Conservation (phyloP, 805 yeast genomes). For the Scheffersomyces amazonensis region DNA sequence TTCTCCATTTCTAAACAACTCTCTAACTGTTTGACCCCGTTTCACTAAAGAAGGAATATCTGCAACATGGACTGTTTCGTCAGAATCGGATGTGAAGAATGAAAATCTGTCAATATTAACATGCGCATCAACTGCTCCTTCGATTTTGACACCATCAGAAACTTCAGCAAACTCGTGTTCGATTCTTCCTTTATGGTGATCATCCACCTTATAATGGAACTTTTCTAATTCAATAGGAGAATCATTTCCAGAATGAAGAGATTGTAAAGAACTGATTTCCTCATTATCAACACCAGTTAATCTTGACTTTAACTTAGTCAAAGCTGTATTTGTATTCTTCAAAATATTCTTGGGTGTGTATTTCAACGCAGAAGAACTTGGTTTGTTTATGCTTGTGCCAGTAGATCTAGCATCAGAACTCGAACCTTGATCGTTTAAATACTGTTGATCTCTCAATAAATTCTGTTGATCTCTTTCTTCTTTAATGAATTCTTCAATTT, state of each 20-base stretch:
- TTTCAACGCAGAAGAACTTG: conserved; percentile 48
- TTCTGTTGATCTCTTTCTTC: conserved; percentile 52
- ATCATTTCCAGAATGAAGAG: not conserved
- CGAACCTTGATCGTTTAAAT: conserved; percentile 18
- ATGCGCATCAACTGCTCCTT: conserved; percentile 25
- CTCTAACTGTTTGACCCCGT: conserved; percentile 62
- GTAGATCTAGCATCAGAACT: conserved; percentile 8
- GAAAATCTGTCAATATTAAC: conserved; percentile 60
- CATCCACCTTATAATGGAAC: conserved; percentile 9
- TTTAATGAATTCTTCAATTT: conserved; percentile 75
- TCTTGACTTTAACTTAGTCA: conserved; percentile 6
- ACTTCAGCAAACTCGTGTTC: conserved; percentile 6
- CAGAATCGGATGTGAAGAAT: conserved; percentile 76
- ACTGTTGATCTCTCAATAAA: conserved; percentile 21
- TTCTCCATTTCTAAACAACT: conserved; percentile 65
- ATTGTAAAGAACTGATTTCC: conserved; percentile 1
- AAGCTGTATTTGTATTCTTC: conserved; percentile 5
- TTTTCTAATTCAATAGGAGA: conserved; percentile 4
- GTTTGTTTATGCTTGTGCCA: conserved; percentile 31
- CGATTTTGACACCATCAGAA: conserved; percentile 39
- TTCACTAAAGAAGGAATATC: conserved; percentile 74
- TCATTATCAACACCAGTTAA: conserved; percentile 1
- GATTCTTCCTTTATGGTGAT: not conserved
- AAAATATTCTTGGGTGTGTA: conserved; percentile 54
- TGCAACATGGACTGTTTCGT: conserved; percentile 86